Percentiles rank a stretch among this genome's conserved stretches.
phyloP scores from a whole-genome alignment of 768 basidiomycete genomes.

The Lactarius sp. region DNA sequence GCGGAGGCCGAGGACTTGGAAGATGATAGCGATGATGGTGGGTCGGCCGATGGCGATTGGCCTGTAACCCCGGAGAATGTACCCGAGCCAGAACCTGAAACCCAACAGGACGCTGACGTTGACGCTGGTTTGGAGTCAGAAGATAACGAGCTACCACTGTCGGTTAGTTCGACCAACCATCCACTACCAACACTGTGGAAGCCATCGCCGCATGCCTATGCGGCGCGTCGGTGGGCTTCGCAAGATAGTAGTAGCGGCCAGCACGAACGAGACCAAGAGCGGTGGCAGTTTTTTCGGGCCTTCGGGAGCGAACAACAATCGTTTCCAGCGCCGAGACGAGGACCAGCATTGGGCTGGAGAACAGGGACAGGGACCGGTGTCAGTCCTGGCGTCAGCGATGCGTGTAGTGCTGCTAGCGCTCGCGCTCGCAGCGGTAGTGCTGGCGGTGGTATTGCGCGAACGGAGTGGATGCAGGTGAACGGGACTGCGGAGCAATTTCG shows the following conservation, averaged over 20 bases:
- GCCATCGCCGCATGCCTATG: conserved; percentile 23
- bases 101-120: conserved; percentile 1
- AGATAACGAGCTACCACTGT: conserved; percentile 14
- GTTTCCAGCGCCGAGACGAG: neutral
- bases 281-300: conserved; percentile 15
- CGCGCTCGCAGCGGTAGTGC: conserved; percentile 7
- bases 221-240: conserved; percentile 24
- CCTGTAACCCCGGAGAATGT: conserved; percentile 27
- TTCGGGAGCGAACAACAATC: neutral
- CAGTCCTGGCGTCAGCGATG: conserved; percentile 3
- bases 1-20: conserved; percentile 1
- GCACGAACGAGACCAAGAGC: conserved; percentile 8
- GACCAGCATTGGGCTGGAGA: neutral
- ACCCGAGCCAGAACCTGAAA: conserved; percentile 7
- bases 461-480: conserved; percentile 19
- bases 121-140: conserved; percentile 21
- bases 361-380: neutral
- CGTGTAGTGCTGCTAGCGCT: conserved; percentile 3
- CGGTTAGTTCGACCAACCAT: conserved; percentile 9
- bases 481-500: conserved; percentile 8
- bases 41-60: conserved; percentile 26
- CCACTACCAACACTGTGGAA: conserved; percentile 20
- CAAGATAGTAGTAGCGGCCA: conserved; percentile 1
- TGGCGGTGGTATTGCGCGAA: conserved; percentile 2
- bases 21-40: conserved; percentile 16